phyloP scores from a whole-genome alignment of 2,329 filamentous ascomycete species.

The Dactylonectria macrodidyma region DNA sequence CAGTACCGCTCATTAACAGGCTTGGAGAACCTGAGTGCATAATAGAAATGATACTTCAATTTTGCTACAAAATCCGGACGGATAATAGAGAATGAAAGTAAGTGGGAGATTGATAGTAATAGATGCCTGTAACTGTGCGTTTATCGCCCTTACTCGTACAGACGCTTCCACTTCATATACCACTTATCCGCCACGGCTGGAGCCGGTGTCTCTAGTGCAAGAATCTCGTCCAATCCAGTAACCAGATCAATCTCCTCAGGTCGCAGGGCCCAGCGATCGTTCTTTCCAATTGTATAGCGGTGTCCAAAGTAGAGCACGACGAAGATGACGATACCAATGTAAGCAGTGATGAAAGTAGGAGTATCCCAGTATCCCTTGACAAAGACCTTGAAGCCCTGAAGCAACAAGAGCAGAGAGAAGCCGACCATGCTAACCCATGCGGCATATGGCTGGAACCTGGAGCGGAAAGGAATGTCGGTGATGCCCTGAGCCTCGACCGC shows the following conservation, averaged over 20 bases:
- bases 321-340: slow-evolving; percentile 30
- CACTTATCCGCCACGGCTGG: slow-evolving; percentile 19
- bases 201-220: slow-evolving; percentile 19
- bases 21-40: too few species aligned
- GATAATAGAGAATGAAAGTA: not conserved
- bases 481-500: slow-evolving; percentile 24
- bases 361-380: slow-evolving; percentile 26
- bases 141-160: slow-evolving; percentile 23
- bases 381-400: slow-evolving; percentile 32
- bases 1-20: too few species aligned
- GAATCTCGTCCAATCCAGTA: slow-evolving; percentile 21
- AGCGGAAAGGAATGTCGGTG: slow-evolving; percentile 27
- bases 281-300: slow-evolving; percentile 13
- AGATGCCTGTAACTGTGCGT: too few species aligned
- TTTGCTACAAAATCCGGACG: too few species aligned
- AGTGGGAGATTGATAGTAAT: not conserved
- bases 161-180: slow-evolving; percentile 20
- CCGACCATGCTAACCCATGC: slow-evolving; percentile 22
- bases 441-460: slow-evolving; percentile 24
- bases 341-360: slow-evolving; percentile 26
- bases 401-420: slow-evolving; percentile 24
- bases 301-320: slow-evolving; percentile 26
- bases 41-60: too few species aligned
- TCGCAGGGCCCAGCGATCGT: slow-evolving; percentile 16
- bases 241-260: slow-evolving; percentile 24